Evolutionary conservation across 208 protist genomes (phyloP).

Genomic region (Balamuthia mandrillaris): DNA sequence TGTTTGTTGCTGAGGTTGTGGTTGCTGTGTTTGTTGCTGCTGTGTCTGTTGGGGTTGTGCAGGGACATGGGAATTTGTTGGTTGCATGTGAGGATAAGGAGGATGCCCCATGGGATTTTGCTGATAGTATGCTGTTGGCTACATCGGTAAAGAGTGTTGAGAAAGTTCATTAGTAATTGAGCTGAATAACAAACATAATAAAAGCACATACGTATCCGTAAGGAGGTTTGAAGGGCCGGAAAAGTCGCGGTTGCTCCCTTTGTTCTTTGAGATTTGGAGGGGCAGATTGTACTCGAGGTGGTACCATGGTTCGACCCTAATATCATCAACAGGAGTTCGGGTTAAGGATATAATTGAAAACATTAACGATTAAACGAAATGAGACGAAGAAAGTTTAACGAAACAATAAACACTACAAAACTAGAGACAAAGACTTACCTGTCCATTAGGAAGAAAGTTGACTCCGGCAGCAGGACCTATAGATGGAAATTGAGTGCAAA

Average conservation of each 20-base stretch:
- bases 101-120: background rate
- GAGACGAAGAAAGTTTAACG: no score
- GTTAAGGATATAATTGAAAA: no score
- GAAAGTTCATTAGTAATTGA: background rate
- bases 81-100: background rate
- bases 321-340: no score
- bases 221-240: background rate
- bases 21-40: background rate
- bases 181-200: background rate
- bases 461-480: no score
- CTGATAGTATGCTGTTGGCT: background rate
- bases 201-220: background rate
- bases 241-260: background rate
- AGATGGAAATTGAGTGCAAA: no score
- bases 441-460: no score
- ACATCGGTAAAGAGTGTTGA: background rate
- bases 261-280: slow-evolving; percentile 40
- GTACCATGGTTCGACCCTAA: no score
- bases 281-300: slow-evolving; percentile 14
- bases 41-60: background rate
- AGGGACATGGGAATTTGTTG: background rate
- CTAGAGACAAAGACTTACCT: no score
- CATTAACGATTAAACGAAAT: no score
- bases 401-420: no score
- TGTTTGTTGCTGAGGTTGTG: background rate